Evolutionary conservation across 2,329 filamentous ascomycete genomes (phyloP), one percentile per base, ranked within the genome.

Genomic region (Cladosporium halotolerans): DNA sequence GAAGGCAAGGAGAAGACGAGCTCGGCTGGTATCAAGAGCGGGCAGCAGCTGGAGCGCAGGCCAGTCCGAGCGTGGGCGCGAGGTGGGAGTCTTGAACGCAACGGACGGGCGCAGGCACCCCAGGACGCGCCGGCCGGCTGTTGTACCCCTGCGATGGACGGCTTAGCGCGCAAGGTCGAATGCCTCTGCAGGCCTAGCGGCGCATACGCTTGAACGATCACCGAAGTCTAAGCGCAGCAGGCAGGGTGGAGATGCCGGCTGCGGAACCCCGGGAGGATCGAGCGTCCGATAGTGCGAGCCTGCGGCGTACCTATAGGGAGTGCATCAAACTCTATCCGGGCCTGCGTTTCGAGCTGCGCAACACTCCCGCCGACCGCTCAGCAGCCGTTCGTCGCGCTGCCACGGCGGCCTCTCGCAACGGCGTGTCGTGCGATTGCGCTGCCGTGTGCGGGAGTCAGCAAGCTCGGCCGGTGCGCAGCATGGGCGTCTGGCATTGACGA

Each of bases 181-280:
- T 33, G 48, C 40, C 48, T 51, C 48, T 51, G 48, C 48, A 51
- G 40, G 40, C 32, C 40, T 51, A 51, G 48, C 48, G 48, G 31
- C 23, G 23, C 36, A 18, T 44, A 40, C 36, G 48, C 19, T 32
- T 44, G 19, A 13, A 11, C 14, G 42, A 51, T 51, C 48, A 44
- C 40, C n/a, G 32, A 32, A 44, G 48, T 36, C 48, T 44, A 44
- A 44, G 48, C 40, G 5, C 16, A 11, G 18, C 14, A 51, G 33
- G 47, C 48, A 51, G 48, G 4, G 18, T 40, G 36, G 36, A 39
- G 36, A 39, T 14, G 11, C 11, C 36, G 40, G 48, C 5, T 23
- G 48, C 40, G 36, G 36, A 13, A 39, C 3, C 9, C 13, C 36
- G 34, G 40, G 38, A 51, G 48, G 48, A 51, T 43, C 40, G 40